Percentiles rank a stretch among this genome's conserved stretches.
These are phyloP conservation scores for Stylosanthes scabra DNA, from an alignment of 331 rosid species.

Conservation along the genomic window DNA sequence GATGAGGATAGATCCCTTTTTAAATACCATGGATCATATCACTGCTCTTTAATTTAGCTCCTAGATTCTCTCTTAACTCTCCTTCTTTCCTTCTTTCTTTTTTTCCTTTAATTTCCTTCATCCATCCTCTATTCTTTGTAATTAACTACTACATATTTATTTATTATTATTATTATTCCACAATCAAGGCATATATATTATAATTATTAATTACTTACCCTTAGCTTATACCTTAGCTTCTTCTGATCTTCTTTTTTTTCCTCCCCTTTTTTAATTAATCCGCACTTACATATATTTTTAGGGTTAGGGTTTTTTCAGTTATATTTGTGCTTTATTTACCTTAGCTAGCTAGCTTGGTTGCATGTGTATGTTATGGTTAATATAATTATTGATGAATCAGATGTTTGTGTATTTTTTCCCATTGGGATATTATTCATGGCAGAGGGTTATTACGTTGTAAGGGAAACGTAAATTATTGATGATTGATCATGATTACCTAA, in stretches of 20 bases:
- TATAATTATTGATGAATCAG: too few relatives aligned
- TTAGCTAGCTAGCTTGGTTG: not conserved
- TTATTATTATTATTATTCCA: not conserved
- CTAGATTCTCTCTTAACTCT: constrained; percentile 13
- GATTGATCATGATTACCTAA: not conserved
- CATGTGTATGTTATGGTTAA: constrained; percentile 30
- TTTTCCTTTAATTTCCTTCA: not conserved
- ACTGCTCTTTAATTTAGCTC: constrained; percentile 34
- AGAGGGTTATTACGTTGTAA: constrained; percentile 39
- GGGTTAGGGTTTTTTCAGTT: constrained; percentile 66
- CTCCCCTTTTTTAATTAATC: not conserved
- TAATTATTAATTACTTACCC: not conserved
- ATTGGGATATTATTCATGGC: constrained; percentile 29
- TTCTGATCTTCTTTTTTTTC: not conserved
- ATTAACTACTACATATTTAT: constrained; percentile 43
- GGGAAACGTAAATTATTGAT: constrained; percentile 25
- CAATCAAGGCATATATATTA: constrained; percentile 21
- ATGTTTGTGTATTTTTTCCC: constrained; percentile 1
- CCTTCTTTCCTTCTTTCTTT: not conserved
- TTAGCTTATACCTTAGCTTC: not conserved
- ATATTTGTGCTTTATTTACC: constrained; percentile 16
- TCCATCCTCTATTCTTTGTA: constrained; percentile 41
- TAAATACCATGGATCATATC: constrained; percentile 21
- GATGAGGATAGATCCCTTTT: constrained; percentile 20
- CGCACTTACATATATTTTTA: constrained; percentile 11